A percentile compares a stretch with the other conserved stretches of the same genome.
These are phyloP conservation scores for Bassia scoparia DNA, from an alignment of 148 eudicot species.

Conservation along the genomic window DNA sequence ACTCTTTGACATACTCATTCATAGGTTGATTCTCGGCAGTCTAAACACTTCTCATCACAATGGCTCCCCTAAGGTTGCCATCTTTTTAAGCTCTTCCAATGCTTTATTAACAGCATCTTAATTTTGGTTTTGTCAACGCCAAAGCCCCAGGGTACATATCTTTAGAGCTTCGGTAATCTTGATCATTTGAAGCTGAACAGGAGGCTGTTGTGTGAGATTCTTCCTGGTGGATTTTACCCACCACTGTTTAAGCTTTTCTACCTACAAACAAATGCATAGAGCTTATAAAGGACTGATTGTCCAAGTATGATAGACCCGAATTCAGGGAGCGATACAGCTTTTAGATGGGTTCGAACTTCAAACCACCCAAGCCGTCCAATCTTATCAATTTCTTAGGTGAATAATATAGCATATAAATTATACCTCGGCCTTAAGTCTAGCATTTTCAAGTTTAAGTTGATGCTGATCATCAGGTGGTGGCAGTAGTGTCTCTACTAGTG, in stretches of 20 bases:
- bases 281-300: too few species aligned
- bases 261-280: constrained; percentile 32
- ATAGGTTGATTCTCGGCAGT: constrained; percentile 79
- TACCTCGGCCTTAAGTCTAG: constrained; percentile 91
- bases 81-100: constrained; percentile 61
- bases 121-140: constrained; percentile 70
- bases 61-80: constrained; percentile 78
- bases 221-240: constrained; percentile 49
- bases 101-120: constrained; percentile 45
- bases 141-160: constrained; percentile 60
- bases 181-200: constrained; percentile 48
- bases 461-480: constrained; percentile 48
- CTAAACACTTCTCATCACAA: constrained; percentile 72
- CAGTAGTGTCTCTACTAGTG: constrained; percentile 34
- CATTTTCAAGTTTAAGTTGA: constrained; percentile 79
- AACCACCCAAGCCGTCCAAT: too few species aligned
- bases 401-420: neutral
- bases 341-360: too few species aligned
- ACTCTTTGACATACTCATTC: constrained; percentile 66
- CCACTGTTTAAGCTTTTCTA: constrained; percentile 65
- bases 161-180: constrained; percentile 53
- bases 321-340: too few species aligned
- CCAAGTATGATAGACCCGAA: too few species aligned
- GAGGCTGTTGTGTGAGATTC: constrained; percentile 58
- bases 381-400: too few species aligned